These are phyloP conservation scores for Fagopyrum homotropicum DNA, from an alignment of 148 eudicot genomes.

Conservation along the genomic window DNA sequence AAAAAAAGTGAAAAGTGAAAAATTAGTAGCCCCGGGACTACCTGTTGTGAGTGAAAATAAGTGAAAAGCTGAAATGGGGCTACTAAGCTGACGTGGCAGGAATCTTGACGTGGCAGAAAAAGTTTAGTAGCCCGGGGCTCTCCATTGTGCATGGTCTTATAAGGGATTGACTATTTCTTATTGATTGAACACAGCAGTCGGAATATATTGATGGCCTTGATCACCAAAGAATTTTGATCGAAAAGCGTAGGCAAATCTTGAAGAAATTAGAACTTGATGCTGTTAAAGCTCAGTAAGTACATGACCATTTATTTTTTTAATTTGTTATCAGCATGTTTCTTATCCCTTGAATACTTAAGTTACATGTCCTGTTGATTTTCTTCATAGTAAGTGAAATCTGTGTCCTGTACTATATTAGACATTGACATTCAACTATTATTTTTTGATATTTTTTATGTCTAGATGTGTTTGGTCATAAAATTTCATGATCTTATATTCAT, in stretches of 20 bases:
- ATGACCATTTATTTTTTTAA: not conserved
- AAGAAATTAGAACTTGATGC: slow-evolving; percentile 56
- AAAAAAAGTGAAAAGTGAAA: too few relatives aligned
- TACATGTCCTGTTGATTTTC: not conserved
- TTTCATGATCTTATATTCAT: too few relatives aligned
- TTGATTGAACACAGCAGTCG: slow-evolving; percentile 44
- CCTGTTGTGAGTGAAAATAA: too few relatives aligned
- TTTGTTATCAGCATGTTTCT: not conserved
- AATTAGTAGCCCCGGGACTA: too few relatives aligned
- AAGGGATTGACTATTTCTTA: slow-evolving; percentile 23
- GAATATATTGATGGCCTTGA: slow-evolving; percentile 53
- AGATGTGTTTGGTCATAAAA: too few relatives aligned
- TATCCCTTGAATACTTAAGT: not conserved
- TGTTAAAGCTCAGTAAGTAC: slow-evolving; percentile 57
- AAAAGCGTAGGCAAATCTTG: slow-evolving; percentile 43
- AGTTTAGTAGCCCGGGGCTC: too few relatives aligned
- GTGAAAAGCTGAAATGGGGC: too few relatives aligned
- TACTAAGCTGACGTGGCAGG: too few relatives aligned
- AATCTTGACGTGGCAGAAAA: too few relatives aligned
- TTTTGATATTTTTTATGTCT: too few relatives aligned
- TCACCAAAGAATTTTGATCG: slow-evolving; percentile 42
- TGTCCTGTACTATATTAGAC: not conserved
- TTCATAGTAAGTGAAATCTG: not conserved
- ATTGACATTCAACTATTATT: too few relatives aligned
- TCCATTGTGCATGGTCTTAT: too few relatives aligned